phyloP scores from a whole-genome alignment of 768 basidiomycete species.

The Suillus decipiens region DNA sequence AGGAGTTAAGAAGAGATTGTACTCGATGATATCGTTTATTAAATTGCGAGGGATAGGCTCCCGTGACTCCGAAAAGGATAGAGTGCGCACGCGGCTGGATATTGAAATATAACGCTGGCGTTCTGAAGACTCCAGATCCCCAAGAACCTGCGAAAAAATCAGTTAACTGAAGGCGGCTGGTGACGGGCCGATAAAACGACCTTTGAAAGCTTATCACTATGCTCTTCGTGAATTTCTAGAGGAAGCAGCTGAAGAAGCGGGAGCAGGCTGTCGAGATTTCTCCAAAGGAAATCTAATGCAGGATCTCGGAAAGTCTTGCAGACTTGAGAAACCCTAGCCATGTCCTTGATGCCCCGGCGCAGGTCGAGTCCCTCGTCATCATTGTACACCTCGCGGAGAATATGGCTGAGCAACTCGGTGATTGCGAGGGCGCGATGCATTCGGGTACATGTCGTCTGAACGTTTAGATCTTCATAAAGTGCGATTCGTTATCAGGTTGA shows the following conservation, averaged over 20 bases:
- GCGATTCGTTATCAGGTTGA: not conserved
- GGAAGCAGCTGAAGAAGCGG: conserved; percentile 3
- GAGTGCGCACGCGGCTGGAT: conserved; percentile 5
- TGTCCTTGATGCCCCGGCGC: not conserved
- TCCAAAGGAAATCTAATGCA: conserved; percentile 6
- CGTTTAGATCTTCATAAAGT: not conserved
- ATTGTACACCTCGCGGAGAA: not conserved
- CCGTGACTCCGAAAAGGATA: conserved; percentile 1
- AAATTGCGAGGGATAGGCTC: not conserved
- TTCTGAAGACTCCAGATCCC: not conserved
- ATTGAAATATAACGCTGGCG: not conserved
- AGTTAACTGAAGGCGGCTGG: not conserved
- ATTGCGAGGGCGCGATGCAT: conserved; percentile 8
- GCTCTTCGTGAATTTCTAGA: not conserved
- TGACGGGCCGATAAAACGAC: not conserved
- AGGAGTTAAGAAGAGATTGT: not conserved
- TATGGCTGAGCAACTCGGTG: conserved; percentile 3
- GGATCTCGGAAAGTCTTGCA: conserved; percentile 3
- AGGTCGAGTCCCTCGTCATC: not conserved
- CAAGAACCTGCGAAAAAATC: not conserved
- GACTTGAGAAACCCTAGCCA: not conserved
- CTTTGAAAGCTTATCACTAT: not conserved
- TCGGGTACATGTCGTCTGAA: not conserved
- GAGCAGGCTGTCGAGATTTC: not conserved
- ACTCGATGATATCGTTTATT: not conserved